A percentile compares a stretch with the other conserved stretches of the same genome.
Conservation (phyloP, 306 rosid species). For the Aeschynomene evenia region DNA sequence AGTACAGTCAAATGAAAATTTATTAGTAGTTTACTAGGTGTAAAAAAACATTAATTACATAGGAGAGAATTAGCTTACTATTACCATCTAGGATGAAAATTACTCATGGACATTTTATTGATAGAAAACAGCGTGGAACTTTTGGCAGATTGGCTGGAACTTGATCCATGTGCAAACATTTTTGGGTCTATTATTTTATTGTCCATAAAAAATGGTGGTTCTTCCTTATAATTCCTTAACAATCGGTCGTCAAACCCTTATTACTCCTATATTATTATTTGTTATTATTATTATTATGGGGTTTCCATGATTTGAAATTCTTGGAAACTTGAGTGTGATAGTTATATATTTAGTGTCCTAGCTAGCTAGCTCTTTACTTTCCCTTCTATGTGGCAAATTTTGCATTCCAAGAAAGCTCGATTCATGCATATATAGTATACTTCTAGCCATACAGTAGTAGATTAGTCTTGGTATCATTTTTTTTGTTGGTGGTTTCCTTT, state of each 20-base stretch:
- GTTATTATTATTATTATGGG: too few relatives aligned
- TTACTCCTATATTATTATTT: too few relatives aligned
- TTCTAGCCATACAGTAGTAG: too few relatives aligned
- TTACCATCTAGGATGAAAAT: background rate
- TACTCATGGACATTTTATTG: background rate
- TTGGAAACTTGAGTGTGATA: conserved; percentile 41
- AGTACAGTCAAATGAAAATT: background rate
- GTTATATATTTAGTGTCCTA: conserved; percentile 28
- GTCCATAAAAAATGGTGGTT: background rate
- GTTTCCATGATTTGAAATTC: conserved; percentile 8
- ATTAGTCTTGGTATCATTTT: background rate
- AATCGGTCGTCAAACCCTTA: too few relatives aligned
- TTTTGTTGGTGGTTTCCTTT: background rate
- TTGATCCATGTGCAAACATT: too few relatives aligned
- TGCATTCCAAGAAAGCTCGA: conserved; percentile 40
- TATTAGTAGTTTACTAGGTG: too few relatives aligned
- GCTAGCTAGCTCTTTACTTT: conserved; percentile 15
- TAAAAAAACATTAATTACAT: too few relatives aligned
- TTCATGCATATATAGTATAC: background rate
- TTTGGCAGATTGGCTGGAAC: background rate
- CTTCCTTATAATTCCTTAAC: too few relatives aligned
- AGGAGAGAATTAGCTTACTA: background rate
- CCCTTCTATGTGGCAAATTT: conserved; percentile 35
- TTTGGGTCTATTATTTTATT: too few relatives aligned
- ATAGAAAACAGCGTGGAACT: too few relatives aligned